Evolutionary conservation across 2,329 filamentous ascomycete species (phyloP).

Genomic region (Onygena corvina): DNA sequence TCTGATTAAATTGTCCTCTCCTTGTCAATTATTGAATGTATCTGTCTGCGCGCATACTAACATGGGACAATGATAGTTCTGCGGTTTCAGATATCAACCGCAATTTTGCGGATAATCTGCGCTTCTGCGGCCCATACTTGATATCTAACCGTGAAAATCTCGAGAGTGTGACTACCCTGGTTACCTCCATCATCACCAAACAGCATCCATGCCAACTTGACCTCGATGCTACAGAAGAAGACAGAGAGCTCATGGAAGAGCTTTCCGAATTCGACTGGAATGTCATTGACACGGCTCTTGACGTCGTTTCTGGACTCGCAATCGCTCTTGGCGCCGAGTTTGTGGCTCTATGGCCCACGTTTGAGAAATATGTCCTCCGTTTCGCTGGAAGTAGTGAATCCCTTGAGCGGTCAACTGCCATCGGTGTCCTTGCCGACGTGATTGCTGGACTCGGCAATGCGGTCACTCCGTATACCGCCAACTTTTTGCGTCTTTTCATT

Average conservation of each 20-base stretch:
- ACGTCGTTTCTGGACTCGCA: constrained; percentile 75
- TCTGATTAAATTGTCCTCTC: constrained; percentile 14
- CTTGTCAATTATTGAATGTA: constrained; percentile 12
- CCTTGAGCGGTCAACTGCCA: constrained; percentile 76
- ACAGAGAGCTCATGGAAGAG: constrained; percentile 59
- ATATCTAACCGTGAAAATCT: constrained; percentile 61
- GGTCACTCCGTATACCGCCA: constrained; percentile 69
- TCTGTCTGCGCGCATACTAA: constrained; percentile 31
- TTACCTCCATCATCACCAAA: constrained; percentile 72
- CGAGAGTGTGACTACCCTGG: constrained; percentile 61
- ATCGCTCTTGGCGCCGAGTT: constrained; percentile 71
- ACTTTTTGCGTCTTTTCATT: constrained; percentile 65
- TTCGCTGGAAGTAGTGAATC: constrained; percentile 76
- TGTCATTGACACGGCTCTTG: constrained; percentile 84
- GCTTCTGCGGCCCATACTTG: constrained; percentile 78
- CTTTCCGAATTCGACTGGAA: constrained; percentile 97
- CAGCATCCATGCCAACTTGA: constrained; percentile 89
- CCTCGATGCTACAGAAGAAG: constrained; percentile 67
- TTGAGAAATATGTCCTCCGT: constrained; percentile 82
- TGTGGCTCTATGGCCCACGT: constrained; percentile 84
- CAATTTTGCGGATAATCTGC: constrained; percentile 79
- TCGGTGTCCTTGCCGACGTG: constrained; percentile 86
- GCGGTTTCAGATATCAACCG: constrained; percentile 93
- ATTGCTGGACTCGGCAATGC: constrained; percentile 68
- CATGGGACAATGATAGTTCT: constrained; percentile 43